Conservation (phyloP, 2,329 filamentous ascomycete genomes). For the Emmonsiellopsis sp. region DNA sequence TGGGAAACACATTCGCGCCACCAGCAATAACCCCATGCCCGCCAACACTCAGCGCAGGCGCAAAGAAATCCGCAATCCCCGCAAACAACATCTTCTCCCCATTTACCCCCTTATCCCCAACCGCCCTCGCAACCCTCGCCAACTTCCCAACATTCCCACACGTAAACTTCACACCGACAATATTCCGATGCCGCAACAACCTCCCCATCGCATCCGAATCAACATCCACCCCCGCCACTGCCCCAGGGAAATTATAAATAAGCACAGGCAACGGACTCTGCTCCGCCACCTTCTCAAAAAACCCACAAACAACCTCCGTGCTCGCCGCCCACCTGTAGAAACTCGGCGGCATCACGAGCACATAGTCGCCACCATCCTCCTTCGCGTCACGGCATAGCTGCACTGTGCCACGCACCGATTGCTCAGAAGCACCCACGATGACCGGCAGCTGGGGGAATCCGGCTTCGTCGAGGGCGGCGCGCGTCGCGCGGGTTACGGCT, state of each 20-base stretch:
- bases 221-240: conserved; percentile 58
- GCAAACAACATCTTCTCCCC: conserved; percentile 60
- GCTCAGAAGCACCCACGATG: conserved; percentile 66
- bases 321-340: conserved; percentile 65
- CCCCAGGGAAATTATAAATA: conserved; percentile 65
- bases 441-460: conserved; percentile 59
- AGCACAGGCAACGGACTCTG: conserved; percentile 54
- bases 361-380: conserved; percentile 63
- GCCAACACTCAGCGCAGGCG: conserved; percentile 60
- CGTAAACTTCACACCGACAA: conserved; percentile 63
- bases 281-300: conserved; percentile 57
- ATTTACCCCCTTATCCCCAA: conserved; percentile 27
- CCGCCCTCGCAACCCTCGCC: conserved; percentile 48
- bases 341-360: conserved; percentile 64
- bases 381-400: conserved; percentile 60
- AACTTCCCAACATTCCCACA: conserved; percentile 69
- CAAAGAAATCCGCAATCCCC: conserved; percentile 63
- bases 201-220: conserved; percentile 55
- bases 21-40: conserved; percentile 64
- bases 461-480: conserved; percentile 57
- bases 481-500: conserved; percentile 59
- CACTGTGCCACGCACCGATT: conserved; percentile 65
- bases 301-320: conserved; percentile 50
- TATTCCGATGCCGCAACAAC: conserved; percentile 52
- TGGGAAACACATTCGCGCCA: conserved; percentile 60